Conservation (phyloP, 257 asterid species). For the Fraxinus quadrangulata region DNA sequence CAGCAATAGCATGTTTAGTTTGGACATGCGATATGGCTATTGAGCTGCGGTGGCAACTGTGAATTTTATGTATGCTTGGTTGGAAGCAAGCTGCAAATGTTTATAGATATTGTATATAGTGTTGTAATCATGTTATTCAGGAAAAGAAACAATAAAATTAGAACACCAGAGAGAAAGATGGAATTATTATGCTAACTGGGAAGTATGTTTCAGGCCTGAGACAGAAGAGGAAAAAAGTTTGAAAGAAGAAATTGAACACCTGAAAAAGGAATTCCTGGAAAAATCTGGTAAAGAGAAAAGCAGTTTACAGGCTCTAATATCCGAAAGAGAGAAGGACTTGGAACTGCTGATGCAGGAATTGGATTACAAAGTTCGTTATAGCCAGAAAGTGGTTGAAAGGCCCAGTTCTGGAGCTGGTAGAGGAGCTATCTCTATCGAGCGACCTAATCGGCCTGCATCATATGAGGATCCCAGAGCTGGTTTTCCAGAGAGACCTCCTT, state of each 20-base stretch:
- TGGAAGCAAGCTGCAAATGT: neutral
- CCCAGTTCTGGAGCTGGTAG: constrained; percentile 76
- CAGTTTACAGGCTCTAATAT: constrained; percentile 46
- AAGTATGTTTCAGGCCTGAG: constrained; percentile 60
- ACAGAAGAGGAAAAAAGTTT: constrained; percentile 83
- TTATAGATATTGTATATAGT: neutral
- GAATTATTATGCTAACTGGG: neutral
- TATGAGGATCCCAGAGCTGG: constrained; percentile 45
- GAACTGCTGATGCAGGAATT: constrained; percentile 62
- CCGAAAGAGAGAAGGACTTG: constrained; percentile 64
- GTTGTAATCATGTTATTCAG: neutral
- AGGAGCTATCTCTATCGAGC: constrained; percentile 36
- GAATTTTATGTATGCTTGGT: neutral
- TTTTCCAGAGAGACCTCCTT: constrained; percentile 39
- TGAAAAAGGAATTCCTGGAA: constrained; percentile 56
- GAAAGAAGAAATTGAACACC: constrained; percentile 71
- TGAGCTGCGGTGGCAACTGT: neutral
- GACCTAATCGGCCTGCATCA: constrained; percentile 36
- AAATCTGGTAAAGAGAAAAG: constrained; percentile 50
- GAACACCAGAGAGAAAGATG: neutral
- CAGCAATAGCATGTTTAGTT: neutral
- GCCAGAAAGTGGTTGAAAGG: constrained; percentile 68
- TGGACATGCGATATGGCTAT: neutral
- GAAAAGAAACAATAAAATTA: neutral
- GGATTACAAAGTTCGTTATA: constrained; percentile 85